Percentiles rank a stretch among this genome's conserved stretches.
These are phyloP conservation scores for Lactifluus pinguis DNA, from an alignment of 768 basidiomycete species.

Conservation along the genomic window DNA sequence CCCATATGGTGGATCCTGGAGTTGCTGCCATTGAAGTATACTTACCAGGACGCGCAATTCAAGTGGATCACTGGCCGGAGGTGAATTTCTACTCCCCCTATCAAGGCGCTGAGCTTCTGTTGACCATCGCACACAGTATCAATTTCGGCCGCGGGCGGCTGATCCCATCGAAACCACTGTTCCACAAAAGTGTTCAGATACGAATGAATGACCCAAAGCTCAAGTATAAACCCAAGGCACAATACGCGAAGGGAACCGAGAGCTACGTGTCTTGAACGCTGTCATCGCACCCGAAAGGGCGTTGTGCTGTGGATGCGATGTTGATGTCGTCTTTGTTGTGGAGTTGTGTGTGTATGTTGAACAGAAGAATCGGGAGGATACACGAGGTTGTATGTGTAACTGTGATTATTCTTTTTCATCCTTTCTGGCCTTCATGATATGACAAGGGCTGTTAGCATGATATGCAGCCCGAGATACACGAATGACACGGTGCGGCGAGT, in stretches of 20 bases:
- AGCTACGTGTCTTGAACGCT: conserved; percentile 31
- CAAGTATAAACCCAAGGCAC: conserved; percentile 52
- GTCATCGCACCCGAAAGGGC: no score
- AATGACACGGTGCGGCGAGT: no score
- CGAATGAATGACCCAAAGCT: conserved; percentile 41
- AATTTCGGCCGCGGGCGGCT: conserved; percentile 51
- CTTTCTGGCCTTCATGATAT: no score
- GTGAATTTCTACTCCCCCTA: conserved; percentile 32
- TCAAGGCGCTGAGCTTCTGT: not conserved
- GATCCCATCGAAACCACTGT: conserved; percentile 42
- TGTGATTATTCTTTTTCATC: not conserved
- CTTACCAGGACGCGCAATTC: conserved; percentile 41
- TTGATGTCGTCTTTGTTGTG: not conserved
- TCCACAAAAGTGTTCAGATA: conserved; percentile 55
- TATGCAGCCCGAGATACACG: no score
- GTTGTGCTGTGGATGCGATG: not conserved
- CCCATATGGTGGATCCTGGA: conserved; percentile 68
- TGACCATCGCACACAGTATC: conserved; percentile 27
- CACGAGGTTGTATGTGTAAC: no score
- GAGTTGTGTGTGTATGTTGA: not conserved
- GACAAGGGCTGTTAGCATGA: no score
- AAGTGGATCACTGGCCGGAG: conserved; percentile 45
- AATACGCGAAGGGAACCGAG: conserved; percentile 39
- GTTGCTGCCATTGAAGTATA: conserved; percentile 43
- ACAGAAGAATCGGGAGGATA: no score